Percentiles rank a stretch among this genome's conserved stretches.
Conservation (phyloP, 495 filamentous ascomycete species). For the Daldinia grandis region DNA sequence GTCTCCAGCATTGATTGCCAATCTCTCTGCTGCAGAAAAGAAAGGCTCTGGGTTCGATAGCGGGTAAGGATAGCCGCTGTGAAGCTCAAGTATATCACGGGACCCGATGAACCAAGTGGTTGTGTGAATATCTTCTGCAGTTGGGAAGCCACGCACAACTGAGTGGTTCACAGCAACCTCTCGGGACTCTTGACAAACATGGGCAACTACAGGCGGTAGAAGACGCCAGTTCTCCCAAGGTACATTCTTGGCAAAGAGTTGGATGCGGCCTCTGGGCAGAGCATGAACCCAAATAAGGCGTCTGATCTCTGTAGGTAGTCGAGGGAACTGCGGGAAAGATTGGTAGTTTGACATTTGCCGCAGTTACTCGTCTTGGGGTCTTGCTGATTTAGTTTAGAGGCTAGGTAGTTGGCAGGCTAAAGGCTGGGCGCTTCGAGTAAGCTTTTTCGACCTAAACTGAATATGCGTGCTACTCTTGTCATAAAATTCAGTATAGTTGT, state of each 20-base stretch:
- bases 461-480: conserved; percentile 7
- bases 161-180: conserved; percentile 37
- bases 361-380: neutral
- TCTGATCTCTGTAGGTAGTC: conserved; percentile 44
- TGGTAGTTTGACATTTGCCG: conserved; percentile 34
- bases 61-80: conserved; percentile 45
- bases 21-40: conserved; percentile 38
- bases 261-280: conserved; percentile 41
- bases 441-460: conserved; percentile 11
- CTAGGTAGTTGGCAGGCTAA: conserved; percentile 16
- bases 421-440: conserved; percentile 16
- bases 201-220: conserved; percentile 39
- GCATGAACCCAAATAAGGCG: conserved; percentile 42
- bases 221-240: conserved; percentile 47
- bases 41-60: conserved; percentile 45
- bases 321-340: conserved; percentile 39
- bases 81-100: conserved; percentile 44
- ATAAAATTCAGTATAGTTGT: conserved; percentile 17
- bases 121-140: conserved; percentile 40
- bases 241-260: conserved; percentile 45
- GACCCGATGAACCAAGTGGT: conserved; percentile 46
- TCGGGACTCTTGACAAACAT: conserved; percentile 41
- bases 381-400: conserved; percentile 15
- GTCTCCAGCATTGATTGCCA: conserved; percentile 40
- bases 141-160: conserved; percentile 44